Evolutionary conservation across 1,139 yeast species (phyloP).

Genomic region (Yamadazyma membranifaciens): DNA sequence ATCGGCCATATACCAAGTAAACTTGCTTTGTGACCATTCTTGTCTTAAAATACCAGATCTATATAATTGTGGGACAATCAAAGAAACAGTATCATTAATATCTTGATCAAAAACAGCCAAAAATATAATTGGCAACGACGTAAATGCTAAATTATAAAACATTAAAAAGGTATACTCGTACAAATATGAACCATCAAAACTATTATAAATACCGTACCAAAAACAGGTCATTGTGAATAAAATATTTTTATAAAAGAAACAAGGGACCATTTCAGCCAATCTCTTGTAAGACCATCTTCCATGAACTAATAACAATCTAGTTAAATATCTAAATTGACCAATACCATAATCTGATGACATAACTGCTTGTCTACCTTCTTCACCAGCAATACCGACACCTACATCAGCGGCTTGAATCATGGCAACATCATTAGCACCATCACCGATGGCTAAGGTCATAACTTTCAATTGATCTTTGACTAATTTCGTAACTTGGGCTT

Average conservation of each 20-base stretch:
- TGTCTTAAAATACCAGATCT: conserved; percentile 51
- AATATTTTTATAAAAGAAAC: conserved; percentile 63
- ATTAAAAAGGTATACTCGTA: conserved; percentile 62
- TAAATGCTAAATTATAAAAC: conserved; percentile 65
- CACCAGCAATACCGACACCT: conserved; percentile 69
- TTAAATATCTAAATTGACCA: conserved; percentile 58
- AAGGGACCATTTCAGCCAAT: conserved; percentile 63
- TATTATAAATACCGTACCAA: conserved; percentile 58
- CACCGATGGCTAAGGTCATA: conserved; percentile 68
- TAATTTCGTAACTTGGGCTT: conserved; percentile 54
- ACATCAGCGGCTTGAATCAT: conserved; percentile 68
- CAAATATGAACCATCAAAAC: conserved; percentile 62
- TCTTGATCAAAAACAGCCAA: conserved; percentile 63
- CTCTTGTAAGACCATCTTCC: conserved; percentile 67
- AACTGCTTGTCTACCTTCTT: conserved; percentile 67
- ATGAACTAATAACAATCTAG: conserved; percentile 55
- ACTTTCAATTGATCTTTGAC: conserved; percentile 51
- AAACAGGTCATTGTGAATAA: conserved; percentile 60
- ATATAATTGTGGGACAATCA: conserved; percentile 60
- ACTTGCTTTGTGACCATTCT: conserved; percentile 55
- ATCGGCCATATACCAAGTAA: conserved; percentile 56
- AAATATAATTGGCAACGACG: conserved; percentile 60
- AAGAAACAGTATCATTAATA: conserved; percentile 55
- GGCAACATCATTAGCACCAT: conserved; percentile 69
- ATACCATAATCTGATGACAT: conserved; percentile 69